Percentiles rank a stretch among this genome's conserved stretches.
These are phyloP conservation scores for Penicillium bialowiezense DNA, from an alignment of 495 filamentous ascomycete genomes.

Conservation along the genomic window DNA sequence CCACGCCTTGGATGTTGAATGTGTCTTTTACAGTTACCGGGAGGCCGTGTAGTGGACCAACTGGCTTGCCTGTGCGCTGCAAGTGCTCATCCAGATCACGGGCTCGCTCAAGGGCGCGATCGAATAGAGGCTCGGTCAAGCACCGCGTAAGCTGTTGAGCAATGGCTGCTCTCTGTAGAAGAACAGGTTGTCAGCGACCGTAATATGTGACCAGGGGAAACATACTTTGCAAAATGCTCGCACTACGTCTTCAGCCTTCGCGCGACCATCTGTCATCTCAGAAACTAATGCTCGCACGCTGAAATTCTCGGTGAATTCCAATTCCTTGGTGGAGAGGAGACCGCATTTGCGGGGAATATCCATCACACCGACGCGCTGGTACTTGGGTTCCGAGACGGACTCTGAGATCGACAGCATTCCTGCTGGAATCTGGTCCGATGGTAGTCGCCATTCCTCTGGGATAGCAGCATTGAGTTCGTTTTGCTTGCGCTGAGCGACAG, in stretches of 20 bases:
- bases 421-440: constrained; percentile 29
- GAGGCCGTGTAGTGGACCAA: constrained; percentile 67
- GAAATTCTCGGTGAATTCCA: constrained; percentile 58
- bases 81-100: constrained; percentile 55
- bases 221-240: constrained; percentile 59
- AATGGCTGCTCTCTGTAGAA: constrained; percentile 49
- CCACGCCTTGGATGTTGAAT: constrained; percentile 58
- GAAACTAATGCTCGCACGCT: constrained; percentile 49
- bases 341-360: constrained; percentile 47
- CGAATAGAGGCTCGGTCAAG: constrained; percentile 65
- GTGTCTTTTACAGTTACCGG: constrained; percentile 66
- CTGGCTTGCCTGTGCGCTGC: constrained; percentile 39
- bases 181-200: no score
- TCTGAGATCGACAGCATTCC: constrained; percentile 42
- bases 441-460: constrained; percentile 45
- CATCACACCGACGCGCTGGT: constrained; percentile 38
- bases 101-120: constrained; percentile 57
- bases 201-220: neutral
- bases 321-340: constrained; percentile 49
- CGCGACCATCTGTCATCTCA: constrained; percentile 42
- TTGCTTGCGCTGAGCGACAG: constrained; percentile 45
- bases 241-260: constrained; percentile 53
- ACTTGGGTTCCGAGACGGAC: constrained; percentile 34
- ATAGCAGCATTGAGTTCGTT: constrained; percentile 42
- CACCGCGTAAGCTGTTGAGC: constrained; percentile 64